Conservation (phyloP, 1,284 basidiomycete genomes). For the Marasmius sp. region DNA sequence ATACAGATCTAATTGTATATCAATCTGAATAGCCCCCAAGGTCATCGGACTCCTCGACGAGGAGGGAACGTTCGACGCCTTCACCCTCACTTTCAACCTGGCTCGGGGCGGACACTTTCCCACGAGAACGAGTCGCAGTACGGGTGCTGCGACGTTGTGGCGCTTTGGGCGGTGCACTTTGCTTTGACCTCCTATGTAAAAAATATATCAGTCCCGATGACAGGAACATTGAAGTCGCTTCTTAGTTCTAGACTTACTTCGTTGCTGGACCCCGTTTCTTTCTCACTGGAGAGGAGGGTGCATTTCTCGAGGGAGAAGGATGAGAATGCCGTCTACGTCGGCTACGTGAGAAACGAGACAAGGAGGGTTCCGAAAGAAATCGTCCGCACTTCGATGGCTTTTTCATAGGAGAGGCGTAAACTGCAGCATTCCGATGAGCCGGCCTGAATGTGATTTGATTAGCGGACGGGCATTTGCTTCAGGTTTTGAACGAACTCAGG, state of each 20-base stretch:
- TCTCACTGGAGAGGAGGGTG: constrained; percentile 4
- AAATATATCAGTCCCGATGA: neutral
- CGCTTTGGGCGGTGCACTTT: neutral
- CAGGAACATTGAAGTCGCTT: neutral
- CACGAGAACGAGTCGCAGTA: neutral
- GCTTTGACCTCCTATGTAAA: neutral
- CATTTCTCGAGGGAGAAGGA: constrained; percentile 1
- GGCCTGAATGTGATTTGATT: neutral
- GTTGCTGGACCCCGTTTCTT: constrained; percentile 1
- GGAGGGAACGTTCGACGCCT: neutral
- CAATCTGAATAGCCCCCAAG: neutral
- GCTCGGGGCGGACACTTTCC: neutral
- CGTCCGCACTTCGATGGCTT: constrained; percentile 5
- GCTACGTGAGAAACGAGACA: neutral
- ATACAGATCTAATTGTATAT: neutral
- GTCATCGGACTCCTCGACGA: neutral
- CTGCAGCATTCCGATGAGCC: neutral
- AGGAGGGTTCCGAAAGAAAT: neutral
- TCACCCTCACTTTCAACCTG: neutral
- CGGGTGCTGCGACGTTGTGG: neutral
- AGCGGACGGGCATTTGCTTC: neutral
- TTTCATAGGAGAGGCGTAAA: constrained; percentile 6
- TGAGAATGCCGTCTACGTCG: neutral
- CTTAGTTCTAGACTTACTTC: neutral
- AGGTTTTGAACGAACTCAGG: neutral